These are phyloP conservation scores for Sonneratia alba DNA, from an alignment of 345 rosid genomes.

Conservation along the genomic window DNA sequence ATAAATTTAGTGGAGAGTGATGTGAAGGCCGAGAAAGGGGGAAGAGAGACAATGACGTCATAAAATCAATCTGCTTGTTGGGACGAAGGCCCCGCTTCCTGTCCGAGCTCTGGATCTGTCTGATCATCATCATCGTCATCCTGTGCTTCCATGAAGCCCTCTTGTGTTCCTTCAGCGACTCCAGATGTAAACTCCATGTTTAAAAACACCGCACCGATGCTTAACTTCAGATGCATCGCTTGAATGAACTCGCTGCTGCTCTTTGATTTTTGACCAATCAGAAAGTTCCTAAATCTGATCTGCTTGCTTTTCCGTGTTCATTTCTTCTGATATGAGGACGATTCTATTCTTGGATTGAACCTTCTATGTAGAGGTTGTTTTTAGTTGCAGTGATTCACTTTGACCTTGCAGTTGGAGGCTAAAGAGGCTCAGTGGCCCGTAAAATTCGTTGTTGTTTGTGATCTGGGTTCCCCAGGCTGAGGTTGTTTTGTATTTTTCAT, in stretches of 20 bases:
- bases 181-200: not conserved
- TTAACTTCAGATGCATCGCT: not conserved
- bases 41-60: not conserved
- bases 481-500: not conserved
- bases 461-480: not conserved
- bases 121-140: not conserved
- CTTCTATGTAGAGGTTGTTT: not conserved
- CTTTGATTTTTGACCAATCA: not conserved
- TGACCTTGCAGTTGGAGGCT: not conserved
- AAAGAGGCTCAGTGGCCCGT: not conserved
- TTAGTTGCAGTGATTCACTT: not conserved
- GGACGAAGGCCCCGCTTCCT: not conserved
- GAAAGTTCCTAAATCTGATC: not conserved
- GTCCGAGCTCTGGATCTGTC: not conserved
- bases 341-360: not conserved
- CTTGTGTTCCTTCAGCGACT: not conserved
- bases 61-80: not conserved
- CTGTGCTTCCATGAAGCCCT: not conserved
- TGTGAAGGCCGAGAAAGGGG: slow-evolving; percentile 2
- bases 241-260: not conserved
- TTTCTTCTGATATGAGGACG: not conserved
- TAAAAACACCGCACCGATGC: not conserved
- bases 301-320: not conserved
- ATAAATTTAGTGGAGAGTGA: not conserved
- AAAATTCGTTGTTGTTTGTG: not conserved